Conservation (phyloP, 2,329 filamentous ascomycete genomes). For the Exophiala sp. region DNA sequence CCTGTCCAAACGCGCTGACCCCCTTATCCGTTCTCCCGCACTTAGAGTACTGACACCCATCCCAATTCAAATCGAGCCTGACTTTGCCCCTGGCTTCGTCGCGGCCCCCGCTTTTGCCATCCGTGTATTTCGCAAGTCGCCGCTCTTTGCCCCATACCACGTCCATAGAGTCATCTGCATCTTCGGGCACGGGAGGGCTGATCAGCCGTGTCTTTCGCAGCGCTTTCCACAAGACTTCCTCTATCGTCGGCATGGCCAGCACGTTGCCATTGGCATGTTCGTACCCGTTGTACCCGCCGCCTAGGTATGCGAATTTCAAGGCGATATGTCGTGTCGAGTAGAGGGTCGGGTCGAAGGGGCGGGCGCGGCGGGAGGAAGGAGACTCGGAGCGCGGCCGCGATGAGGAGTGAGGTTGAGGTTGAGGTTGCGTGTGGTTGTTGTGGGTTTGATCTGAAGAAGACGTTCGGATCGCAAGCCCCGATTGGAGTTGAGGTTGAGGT, state of each 20-base stretch:
- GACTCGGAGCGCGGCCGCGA: slow-evolving; percentile 60
- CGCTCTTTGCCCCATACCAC: slow-evolving; percentile 29
- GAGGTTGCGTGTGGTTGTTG: too few relatives aligned
- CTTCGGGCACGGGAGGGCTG: slow-evolving; percentile 54
- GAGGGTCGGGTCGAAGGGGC: slow-evolving; percentile 66
- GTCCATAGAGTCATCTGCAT: slow-evolving; percentile 39
- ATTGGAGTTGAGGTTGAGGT: too few relatives aligned
- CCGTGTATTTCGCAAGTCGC: slow-evolving; percentile 22
- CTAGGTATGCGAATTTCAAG: slow-evolving; percentile 88
- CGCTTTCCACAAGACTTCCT: slow-evolving; percentile 91
- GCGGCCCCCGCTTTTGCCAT: not conserved
- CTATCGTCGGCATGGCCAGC: slow-evolving; percentile 70
- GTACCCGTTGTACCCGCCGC: slow-evolving; percentile 85
- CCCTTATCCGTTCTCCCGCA: slow-evolving; percentile 89
- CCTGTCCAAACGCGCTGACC: slow-evolving; percentile 95
- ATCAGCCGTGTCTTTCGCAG: slow-evolving; percentile 77
- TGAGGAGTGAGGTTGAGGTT: slow-evolving; percentile 62
- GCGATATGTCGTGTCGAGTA: slow-evolving; percentile 82
- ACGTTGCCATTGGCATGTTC: slow-evolving; percentile 71
- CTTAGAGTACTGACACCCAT: slow-evolving; percentile 85
- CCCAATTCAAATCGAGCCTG: slow-evolving; percentile 60
- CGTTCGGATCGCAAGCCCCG: too few relatives aligned
- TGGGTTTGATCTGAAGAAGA: too few relatives aligned
- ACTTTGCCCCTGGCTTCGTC: slow-evolving; percentile 12
- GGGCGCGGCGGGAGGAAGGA: slow-evolving; percentile 32